Base-by-base conservation (phyloP, 139 green algal species). In the Volvox africanus region DNA sequence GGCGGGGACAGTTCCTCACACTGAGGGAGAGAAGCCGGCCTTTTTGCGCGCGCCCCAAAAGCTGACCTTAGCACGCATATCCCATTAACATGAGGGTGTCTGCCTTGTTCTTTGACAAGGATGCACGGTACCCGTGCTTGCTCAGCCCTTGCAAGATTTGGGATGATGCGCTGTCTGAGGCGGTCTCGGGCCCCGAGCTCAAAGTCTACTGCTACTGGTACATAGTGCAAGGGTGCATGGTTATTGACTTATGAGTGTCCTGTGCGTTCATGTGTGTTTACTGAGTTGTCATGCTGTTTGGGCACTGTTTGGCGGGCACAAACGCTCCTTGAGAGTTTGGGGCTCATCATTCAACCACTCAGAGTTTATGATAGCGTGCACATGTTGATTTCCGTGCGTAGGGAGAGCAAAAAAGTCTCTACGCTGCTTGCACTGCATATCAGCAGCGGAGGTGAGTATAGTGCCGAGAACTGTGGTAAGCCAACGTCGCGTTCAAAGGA, bases 161-260 rank as follows among this genome's bases (percentile, higher is more conserved):
- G 87, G 76, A 91, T 44, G 87, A 91, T 35, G 61, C 33, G 33
- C 87, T 91, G 33, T 68, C 61, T 26, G 12, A 86, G 68, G 87
- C 87, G 33, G 37, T 91, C 11, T 80, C 87, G n/a, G 76, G 87
- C 87, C 76, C 87, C 44, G 87, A 91, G 76, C 87, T 91, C 0
- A 85, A 91, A 86, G 87, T 91, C 76, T 85, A 86, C 87, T 91
- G 76, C 76, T 91, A 91, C 87, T 91, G 87, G 87, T 86, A 83
- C n/a, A 89, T 26, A 84, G 36, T 14, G 78, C 71, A 55, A 75
- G 61, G n/a, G 81, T 87, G 76, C 11, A 75, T 82, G 21, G 24
- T 35, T 28, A n/a, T n/a, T 67, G n/a, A 12, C 65, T 73, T 24
- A 35, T 68, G 78, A 36, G 76, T 55, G 76, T 82, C 44, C 9